Evolutionary conservation across 441 rosid genomes (phyloP).

Genomic region (Pelargonium australe): DNA sequence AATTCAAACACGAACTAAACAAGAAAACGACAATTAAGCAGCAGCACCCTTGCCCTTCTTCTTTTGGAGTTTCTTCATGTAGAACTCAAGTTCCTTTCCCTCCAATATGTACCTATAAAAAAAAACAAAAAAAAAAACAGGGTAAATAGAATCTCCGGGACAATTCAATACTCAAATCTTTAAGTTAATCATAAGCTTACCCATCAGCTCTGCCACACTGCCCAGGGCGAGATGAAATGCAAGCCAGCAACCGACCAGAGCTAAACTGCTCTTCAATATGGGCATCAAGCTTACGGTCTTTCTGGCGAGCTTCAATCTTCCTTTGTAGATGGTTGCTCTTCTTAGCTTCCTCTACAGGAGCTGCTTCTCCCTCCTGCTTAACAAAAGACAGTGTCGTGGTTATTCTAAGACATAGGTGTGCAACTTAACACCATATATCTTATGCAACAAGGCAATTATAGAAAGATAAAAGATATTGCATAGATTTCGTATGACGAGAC

Average conservation of each 20-base stretch:
- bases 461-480: no score
- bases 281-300: constrained; percentile 34
- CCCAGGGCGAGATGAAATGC: constrained; percentile 51
- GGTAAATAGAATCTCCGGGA: background rate
- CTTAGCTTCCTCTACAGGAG: constrained; percentile 32
- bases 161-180: background rate
- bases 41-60: constrained; percentile 67
- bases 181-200: constrained; percentile 16
- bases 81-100: constrained; percentile 60
- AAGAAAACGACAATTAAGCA: constrained; percentile 18
- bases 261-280: constrained; percentile 51
- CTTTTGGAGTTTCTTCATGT: constrained; percentile 55
- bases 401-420: background rate
- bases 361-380: constrained; percentile 37
- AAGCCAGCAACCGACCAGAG: constrained; percentile 41
- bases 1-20: background rate
- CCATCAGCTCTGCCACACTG: constrained; percentile 53
- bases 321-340: constrained; percentile 42
- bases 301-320: constrained; percentile 41
- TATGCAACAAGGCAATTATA: no score
- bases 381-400: background rate
- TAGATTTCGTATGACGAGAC: no score
- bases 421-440: no score
- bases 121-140: background rate
- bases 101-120: constrained; percentile 38